Evolutionary conservation across 805 yeast genomes (phyloP), one percentile per base, ranked within the genome.

Genomic region (Grigorovia jiainica): DNA sequence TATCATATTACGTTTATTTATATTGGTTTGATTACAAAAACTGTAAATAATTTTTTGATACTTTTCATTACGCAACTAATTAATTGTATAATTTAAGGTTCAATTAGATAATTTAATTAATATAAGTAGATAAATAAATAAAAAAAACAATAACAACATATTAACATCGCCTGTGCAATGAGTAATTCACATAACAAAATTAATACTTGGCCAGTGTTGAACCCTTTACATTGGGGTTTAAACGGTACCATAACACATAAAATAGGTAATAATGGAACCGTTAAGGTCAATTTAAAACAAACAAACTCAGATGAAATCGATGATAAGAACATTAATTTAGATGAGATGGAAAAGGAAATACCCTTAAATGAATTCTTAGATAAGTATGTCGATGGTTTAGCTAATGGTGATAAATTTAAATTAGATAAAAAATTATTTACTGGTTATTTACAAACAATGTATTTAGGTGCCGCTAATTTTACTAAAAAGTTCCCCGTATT

Each of bases 391-490:
- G 76, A 79, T 1, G 75, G 65, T 8, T 67, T 79, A 43, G 56
- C 58, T 30, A 54, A 73, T 38, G 70, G 71, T 7, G 57, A 76
- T 32, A 68, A 68, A 50, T 71, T 80, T 50, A 63, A 75, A 58
- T 65, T 81, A 56, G 73, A 76, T 47, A 92, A 92, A 7, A 61
- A 73, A 3, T 58, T 82, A 23, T 76, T 76, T 58, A 78, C 78
- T 45, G 95, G 95, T 19, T 72, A 81, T 43, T 61, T 85, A 21
- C 96, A 89, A 61, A 87, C 95, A 2, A 55, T 82, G 57, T 79
- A 76, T 54, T 76, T 89, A 36, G 73, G 80, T 2, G 61, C 69
- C 18, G 74, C 76, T 31, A 70, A 71, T 43, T 72, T 72, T 43
- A 66, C 75, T n/a, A 64, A 66, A 34, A 60, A 61, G 23, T 81